A percentile compares a stretch with the other conserved stretches of the same genome.
phyloP scores from a whole-genome alignment of 352 stramenopile genomes.

The Globisporangium lucens region DNA sequence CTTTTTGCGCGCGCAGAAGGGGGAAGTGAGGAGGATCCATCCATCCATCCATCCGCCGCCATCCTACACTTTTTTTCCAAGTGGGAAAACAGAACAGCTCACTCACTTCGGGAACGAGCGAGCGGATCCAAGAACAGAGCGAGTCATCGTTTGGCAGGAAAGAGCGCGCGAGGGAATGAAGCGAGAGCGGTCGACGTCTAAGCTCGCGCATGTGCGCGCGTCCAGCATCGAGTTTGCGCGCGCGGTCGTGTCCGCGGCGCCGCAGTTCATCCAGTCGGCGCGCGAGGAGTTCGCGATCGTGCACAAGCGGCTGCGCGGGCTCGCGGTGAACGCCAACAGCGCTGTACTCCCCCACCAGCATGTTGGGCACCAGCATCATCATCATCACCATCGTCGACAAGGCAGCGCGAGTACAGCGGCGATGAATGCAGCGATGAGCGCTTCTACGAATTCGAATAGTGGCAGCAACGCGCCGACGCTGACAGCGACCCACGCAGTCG shows the following conservation, averaged over 20 bases:
- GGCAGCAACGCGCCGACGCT: constrained; percentile 12
- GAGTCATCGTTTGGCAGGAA: neutral
- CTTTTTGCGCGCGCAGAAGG: neutral
- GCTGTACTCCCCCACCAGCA: neutral
- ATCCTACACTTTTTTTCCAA: neutral
- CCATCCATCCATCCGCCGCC: too few relatives aligned
- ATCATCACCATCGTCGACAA: constrained; percentile 10
- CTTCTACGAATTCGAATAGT: neutral
- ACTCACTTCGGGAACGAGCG: neutral
- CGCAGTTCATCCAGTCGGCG: constrained; percentile 16
- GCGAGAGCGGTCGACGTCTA: constrained; percentile 36
- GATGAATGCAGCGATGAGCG: constrained; percentile 8
- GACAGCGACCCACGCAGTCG: neutral
- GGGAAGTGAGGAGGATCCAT: neutral
- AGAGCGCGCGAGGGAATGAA: constrained; percentile 23
- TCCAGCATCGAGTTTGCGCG: constrained; percentile 20
- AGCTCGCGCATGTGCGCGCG: constrained; percentile 21
- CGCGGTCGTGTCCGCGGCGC: constrained; percentile 2
- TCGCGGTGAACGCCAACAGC: constrained; percentile 18
- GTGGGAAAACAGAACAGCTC: neutral
- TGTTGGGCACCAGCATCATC: constrained; percentile 15
- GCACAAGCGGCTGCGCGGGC: constrained; percentile 41
- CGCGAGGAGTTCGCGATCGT: constrained; percentile 29
- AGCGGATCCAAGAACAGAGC: neutral
- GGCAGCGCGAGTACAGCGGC: constrained; percentile 8